Evolutionary conservation across 768 basidiomycete genomes (phyloP).

Genomic region (Suillus brevipes): DNA sequence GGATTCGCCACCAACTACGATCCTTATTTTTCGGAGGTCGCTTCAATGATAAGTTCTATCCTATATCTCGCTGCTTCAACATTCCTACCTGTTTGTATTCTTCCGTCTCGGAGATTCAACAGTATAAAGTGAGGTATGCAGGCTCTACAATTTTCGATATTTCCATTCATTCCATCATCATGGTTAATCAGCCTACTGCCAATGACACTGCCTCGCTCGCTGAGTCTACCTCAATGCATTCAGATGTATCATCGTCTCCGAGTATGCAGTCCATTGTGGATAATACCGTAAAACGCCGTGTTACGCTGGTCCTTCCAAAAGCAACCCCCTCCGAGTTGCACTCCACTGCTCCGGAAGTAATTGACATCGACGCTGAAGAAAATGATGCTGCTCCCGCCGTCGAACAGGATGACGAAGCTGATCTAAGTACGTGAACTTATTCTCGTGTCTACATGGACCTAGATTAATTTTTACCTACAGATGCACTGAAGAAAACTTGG

Average conservation of each 20-base stretch:
- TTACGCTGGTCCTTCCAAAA: neutral
- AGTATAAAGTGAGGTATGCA: too few relatives aligned
- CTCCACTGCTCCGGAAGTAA: slow-evolving; percentile 10
- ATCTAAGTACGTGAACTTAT: neutral
- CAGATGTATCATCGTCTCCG: too few relatives aligned
- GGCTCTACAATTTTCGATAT: too few relatives aligned
- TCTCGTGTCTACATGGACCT: neutral
- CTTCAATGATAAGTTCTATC: neutral
- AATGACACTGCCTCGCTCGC: too few relatives aligned
- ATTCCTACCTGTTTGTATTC: neutral
- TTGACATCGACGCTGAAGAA: neutral
- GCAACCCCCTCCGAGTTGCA: neutral
- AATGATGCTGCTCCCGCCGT: neutral
- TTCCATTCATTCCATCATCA: too few relatives aligned
- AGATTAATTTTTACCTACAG: neutral
- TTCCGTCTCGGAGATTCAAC: neutral
- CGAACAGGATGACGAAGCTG: neutral
- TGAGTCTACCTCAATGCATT: too few relatives aligned
- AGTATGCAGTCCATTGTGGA: too few relatives aligned
- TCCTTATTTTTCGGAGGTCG: neutral
- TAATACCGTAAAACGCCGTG: neutral
- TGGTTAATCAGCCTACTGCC: too few relatives aligned
- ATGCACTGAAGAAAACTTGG: neutral
- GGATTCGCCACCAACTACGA: neutral
- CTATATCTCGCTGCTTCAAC: neutral